phyloP scores from a whole-genome alignment of 148 eudicot genomes.

The Heliosperma pusillum region DNA sequence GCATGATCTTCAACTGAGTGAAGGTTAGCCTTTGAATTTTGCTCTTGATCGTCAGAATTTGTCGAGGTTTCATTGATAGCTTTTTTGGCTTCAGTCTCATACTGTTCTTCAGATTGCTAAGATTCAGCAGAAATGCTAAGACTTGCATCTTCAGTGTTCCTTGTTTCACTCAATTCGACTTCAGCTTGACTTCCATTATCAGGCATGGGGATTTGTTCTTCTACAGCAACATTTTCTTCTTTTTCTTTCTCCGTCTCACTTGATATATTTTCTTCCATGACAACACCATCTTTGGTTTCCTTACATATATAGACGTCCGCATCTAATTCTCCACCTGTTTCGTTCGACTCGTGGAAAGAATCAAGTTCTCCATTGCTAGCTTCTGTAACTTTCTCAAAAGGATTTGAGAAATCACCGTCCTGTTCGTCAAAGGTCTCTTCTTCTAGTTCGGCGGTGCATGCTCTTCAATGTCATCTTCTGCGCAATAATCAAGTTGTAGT shows the following conservation, averaged over 20 bases:
- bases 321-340: slow-evolving; percentile 6
- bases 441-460: not conserved
- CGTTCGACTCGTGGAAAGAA: slow-evolving; percentile 8
- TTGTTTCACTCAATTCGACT: not conserved
- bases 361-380: slow-evolving; percentile 12
- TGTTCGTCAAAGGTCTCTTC: slow-evolving; percentile 6
- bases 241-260: not conserved
- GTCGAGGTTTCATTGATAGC: not conserved
- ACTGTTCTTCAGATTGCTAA: not conserved
- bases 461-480: slow-evolving; percentile 22
- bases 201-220: not conserved
- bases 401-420: not conserved
- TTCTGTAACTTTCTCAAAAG: slow-evolving; percentile 1
- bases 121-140: slow-evolving; percentile 1
- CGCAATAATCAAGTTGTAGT: slow-evolving; percentile 1
- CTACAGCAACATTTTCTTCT: not conserved
- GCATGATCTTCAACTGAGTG: slow-evolving; percentile 9
- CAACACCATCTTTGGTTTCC: not conserved
- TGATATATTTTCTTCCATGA: not conserved
- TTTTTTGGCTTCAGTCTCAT: slow-evolving; percentile 12
- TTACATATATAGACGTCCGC: not conserved
- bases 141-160: slow-evolving; percentile 16
- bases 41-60: slow-evolving; percentile 27
- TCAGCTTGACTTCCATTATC: slow-evolving; percentile 1
- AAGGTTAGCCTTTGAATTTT: slow-evolving; percentile 8